Conservation (phyloP, 2,329 filamentous ascomycete species). For the Colletotrichum sp. region DNA sequence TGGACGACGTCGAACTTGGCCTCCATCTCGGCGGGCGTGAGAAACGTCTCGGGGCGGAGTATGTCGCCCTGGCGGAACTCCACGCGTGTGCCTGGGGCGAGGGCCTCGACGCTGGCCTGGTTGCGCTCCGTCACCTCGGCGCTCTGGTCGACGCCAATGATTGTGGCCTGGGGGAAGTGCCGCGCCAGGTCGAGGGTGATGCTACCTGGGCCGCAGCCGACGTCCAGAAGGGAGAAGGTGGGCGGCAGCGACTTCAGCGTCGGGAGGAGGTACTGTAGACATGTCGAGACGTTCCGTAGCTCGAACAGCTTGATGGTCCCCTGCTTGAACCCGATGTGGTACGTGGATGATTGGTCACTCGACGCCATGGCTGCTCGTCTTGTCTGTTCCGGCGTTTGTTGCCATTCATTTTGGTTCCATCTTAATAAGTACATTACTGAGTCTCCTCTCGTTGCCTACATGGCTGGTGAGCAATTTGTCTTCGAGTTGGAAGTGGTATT, state of each 20-base stretch:
- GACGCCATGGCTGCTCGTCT: not conserved
- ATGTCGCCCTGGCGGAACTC: constrained; percentile 10
- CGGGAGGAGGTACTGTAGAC: constrained; percentile 32
- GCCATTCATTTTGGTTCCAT: not conserved
- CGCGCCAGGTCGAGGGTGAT: constrained; percentile 45
- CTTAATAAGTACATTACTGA: not conserved
- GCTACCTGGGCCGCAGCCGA: constrained; percentile 48
- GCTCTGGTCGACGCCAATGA: constrained; percentile 36
- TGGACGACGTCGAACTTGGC: constrained; percentile 10
- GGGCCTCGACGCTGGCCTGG: not conserved
- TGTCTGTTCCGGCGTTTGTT: not conserved
- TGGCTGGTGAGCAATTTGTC: not conserved
- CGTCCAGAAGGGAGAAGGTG: constrained; percentile 40
- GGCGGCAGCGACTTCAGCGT: constrained; percentile 33
- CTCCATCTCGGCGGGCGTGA: not conserved
- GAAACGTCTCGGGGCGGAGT: constrained; percentile 1
- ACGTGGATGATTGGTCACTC: not conserved
- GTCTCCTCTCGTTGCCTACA: not conserved
- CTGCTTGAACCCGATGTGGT: constrained; percentile 14
- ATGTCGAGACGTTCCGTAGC: constrained; percentile 9
- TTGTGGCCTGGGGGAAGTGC: constrained; percentile 39
- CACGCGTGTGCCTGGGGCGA: not conserved
- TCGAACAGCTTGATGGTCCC: constrained; percentile 5
- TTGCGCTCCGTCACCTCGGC: constrained; percentile 10
- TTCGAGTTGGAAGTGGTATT: not conserved